Conservation (phyloP, 169 alveolate genomes). For the Cystoisospora suis region DNA sequence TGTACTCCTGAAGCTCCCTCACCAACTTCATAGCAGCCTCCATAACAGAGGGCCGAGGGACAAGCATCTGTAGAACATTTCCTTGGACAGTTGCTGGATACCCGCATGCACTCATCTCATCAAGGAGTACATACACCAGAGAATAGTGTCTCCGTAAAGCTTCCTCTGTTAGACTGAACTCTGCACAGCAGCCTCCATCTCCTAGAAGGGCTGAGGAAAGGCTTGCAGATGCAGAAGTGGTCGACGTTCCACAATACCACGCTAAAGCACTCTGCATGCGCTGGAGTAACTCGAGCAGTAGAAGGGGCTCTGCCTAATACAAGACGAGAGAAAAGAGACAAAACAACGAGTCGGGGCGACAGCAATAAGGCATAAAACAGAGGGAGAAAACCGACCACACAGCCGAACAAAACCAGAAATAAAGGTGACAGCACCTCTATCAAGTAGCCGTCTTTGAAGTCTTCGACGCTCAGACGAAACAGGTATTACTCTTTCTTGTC, state of each 20-base stretch:
- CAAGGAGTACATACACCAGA: slow-evolving; percentile 19
- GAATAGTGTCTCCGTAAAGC: slow-evolving; percentile 20
- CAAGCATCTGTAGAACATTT: slow-evolving; percentile 41
- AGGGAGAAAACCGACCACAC: neutral
- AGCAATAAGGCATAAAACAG: neutral
- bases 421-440: too few species aligned
- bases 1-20: neutral
- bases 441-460: too few species aligned
- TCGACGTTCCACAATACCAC: slow-evolving; percentile 32
- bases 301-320: slow-evolving; percentile 49
- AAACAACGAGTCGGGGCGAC: neutral
- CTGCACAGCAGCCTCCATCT: neutral
- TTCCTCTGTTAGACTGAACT: slow-evolving; percentile 19
- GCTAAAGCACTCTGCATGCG: neutral
- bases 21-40: slow-evolving; percentile 47
- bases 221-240: neutral
- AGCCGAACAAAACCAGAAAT: neutral
- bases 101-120: slow-evolving; percentile 18
- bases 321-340: neutral
- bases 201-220: neutral
- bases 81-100: slow-evolving; percentile 25
- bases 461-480: too few species aligned
- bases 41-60: slow-evolving; percentile 27
- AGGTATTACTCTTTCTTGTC: too few species aligned
- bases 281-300: slow-evolving; percentile 49